Base-by-base conservation (phyloP, 805 yeast genomes). In the Suhomyces faveliae region DNA sequence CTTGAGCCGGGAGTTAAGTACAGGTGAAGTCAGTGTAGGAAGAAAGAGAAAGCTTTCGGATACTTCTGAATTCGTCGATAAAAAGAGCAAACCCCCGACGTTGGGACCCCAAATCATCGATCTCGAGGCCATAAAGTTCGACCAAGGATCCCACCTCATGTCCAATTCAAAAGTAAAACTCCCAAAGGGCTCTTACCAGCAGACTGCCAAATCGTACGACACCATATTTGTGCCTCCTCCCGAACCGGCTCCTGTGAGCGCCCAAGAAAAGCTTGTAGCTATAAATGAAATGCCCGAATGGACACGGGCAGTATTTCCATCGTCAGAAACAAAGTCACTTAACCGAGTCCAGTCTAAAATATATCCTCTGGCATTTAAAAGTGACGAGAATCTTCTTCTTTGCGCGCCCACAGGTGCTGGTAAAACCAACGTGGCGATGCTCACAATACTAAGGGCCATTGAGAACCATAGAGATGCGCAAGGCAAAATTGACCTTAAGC, bases 351-450 rank as follows among this genome's bases (percentile, higher is more conserved):
- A 94, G 64, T 87, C 96, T 1, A 79, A 79, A 51, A 89, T 91
- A 0, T 89, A 68, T 53, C 94, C 94, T 1, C 61, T 72, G n/a
- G 97, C 96, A 0, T 88, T 92, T 53, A 59, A 75, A 3, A 68
- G 79, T 1, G 94, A 88, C 59, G 75, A 76, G 4, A 92, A 91
- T 58, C 62, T 94, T 35, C 69, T 92, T 13, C 71, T 92, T 56
- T 92, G 98, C 76, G 98, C 99, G 1, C 99, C 99, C 5, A 92
- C 99, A 0, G 99, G 99, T 71, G 97, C 97, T 2, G 99, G 99
- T 70, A 92, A 92, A 63, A 92, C 99, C 19, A 94, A 94, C 63
- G 96, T 94, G 23, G 99, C 99, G 0, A 80, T 94, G 84, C 67
- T 94, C 40, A 74, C 96, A 0, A 76, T 88, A 4, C 70, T 91